phyloP scores from a whole-genome alignment of 1,139 yeast species.

The Magnusiomyces tetraspermus region DNA sequence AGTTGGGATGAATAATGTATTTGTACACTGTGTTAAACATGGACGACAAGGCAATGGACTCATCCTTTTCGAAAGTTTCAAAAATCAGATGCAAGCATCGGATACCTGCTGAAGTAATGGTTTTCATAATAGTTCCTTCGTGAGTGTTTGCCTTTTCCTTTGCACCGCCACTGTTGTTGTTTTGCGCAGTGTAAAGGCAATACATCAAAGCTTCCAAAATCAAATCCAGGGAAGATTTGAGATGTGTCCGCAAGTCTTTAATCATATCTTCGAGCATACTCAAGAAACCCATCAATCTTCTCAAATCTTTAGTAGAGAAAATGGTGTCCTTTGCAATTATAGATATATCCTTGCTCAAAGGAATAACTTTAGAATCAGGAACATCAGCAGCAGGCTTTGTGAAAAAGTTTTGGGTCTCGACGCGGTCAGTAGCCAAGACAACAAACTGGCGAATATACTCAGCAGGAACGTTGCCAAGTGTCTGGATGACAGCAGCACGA shows the following conservation, averaged over 20 bases:
- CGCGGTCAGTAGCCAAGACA: slow-evolving; percentile 49
- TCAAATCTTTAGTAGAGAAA: slow-evolving; percentile 30
- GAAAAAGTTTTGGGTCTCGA: slow-evolving; percentile 38
- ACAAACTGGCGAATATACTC: slow-evolving; percentile 51
- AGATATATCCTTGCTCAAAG: slow-evolving; percentile 22
- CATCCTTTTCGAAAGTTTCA: slow-evolving; percentile 9
- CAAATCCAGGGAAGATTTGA: slow-evolving; percentile 41
- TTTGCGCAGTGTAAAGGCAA: slow-evolving; percentile 49
- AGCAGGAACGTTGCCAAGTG: slow-evolving; percentile 54
- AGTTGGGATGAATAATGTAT: slow-evolving; percentile 54
- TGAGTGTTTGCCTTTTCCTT: background rate
- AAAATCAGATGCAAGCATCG: slow-evolving; percentile 28
- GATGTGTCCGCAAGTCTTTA: slow-evolving; percentile 52
- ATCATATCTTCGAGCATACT: slow-evolving; percentile 58
- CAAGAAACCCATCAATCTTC: slow-evolving; percentile 62
- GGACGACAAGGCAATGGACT: slow-evolving; percentile 8
- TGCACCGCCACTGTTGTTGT: slow-evolving; percentile 15
- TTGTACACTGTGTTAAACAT: slow-evolving; percentile 46
- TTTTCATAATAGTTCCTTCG: slow-evolving; percentile 4
- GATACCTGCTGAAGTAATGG: slow-evolving; percentile 26
- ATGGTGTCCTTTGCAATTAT: slow-evolving; percentile 15
- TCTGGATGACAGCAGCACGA: slow-evolving; percentile 65
- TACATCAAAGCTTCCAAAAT: slow-evolving; percentile 55
- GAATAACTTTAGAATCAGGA: slow-evolving; percentile 9
- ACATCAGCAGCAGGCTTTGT: slow-evolving; percentile 7